These are phyloP conservation scores for Sclerotinia borealis DNA, from an alignment of 2,329 filamentous ascomycete species.

Conservation along the genomic window DNA sequence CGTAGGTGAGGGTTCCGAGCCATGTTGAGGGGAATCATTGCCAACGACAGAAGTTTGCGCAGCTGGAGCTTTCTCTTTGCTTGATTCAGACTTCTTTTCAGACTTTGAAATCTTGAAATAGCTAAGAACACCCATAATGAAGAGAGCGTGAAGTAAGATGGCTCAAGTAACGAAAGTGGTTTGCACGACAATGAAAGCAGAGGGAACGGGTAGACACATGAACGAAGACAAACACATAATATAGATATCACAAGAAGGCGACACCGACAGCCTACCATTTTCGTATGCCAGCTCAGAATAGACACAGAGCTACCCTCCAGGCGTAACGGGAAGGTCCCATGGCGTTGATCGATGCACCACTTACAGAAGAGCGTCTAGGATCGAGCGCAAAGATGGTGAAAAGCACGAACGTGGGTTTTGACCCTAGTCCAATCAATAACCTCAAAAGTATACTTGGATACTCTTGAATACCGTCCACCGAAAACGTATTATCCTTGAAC, in stretches of 20 bases:
- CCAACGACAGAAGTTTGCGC: constrained; percentile 1
- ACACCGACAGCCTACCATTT: not conserved
- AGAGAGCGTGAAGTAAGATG: constrained; percentile 1
- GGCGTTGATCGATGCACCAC: not conserved
- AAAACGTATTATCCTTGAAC: not conserved
- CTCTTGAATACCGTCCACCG: not conserved
- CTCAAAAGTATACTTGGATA: not conserved
- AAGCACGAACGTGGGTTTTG: not conserved
- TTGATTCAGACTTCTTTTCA: constrained; percentile 1
- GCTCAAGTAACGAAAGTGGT: constrained; percentile 9
- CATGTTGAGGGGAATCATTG: constrained; percentile 4
- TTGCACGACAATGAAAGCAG: constrained; percentile 1
- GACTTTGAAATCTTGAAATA: constrained; percentile 12
- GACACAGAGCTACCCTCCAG: not conserved
- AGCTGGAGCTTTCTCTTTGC: constrained; percentile 9
- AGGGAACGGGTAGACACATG: not conserved
- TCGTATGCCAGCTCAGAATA: constrained; percentile 4
- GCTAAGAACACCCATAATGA: constrained; percentile 8
- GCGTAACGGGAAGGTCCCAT: not conserved
- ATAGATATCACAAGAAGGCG: not conserved
- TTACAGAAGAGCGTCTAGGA: not conserved
- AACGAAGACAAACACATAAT: constrained; percentile 10
- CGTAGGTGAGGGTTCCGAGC: not conserved
- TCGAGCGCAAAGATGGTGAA: not conserved
- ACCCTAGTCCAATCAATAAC: not conserved